These are phyloP conservation scores for Eutreptiella sp. DNA, from an alignment of 208 protist genomes.

Conservation along the genomic window DNA sequence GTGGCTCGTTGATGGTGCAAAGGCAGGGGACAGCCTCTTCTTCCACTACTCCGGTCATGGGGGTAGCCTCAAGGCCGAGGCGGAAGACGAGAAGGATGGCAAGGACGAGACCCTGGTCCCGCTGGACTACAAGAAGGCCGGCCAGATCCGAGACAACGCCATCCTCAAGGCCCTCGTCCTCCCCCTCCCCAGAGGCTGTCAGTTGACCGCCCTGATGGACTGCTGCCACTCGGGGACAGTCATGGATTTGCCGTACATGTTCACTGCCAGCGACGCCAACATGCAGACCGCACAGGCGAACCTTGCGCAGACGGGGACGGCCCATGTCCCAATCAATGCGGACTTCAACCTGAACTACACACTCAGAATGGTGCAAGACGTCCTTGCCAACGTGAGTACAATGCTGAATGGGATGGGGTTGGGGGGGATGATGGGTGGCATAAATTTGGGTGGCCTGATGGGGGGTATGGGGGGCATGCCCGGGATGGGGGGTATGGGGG, in stretches of 20 bases:
- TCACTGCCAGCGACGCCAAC: slow-evolving; percentile 14
- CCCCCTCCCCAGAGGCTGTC: slow-evolving; percentile 2
- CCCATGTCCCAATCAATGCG: too few species aligned
- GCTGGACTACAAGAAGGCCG: slow-evolving; percentile 28
- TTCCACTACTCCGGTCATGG: slow-evolving; percentile 31
- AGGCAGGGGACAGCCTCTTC: slow-evolving; percentile 6
- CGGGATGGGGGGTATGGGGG: too few species aligned
- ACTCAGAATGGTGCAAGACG: too few species aligned
- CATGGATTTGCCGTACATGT: slow-evolving; percentile 24
- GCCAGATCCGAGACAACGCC: slow-evolving; percentile 20
- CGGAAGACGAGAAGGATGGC: slow-evolving; percentile 25
- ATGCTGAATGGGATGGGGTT: too few species aligned
- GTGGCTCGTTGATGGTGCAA: slow-evolving; percentile 12
- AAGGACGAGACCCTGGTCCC: slow-evolving; percentile 27
- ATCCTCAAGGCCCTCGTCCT: slow-evolving; percentile 9
- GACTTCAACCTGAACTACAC: too few species aligned
- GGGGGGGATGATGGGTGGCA: too few species aligned
- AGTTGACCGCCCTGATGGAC: slow-evolving; percentile 20
- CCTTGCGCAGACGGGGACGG: too few species aligned
- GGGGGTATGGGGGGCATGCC: too few species aligned
- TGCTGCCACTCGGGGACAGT: slow-evolving; percentile 28
- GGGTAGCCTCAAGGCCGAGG: slow-evolving; percentile 10
- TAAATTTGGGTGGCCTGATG: too few species aligned
- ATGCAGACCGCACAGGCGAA: not conserved
- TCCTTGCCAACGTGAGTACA: too few species aligned